Evolutionary conservation across 352 stramenopile species (phyloP).

Genomic region (Salisapilia sapeloensis): DNA sequence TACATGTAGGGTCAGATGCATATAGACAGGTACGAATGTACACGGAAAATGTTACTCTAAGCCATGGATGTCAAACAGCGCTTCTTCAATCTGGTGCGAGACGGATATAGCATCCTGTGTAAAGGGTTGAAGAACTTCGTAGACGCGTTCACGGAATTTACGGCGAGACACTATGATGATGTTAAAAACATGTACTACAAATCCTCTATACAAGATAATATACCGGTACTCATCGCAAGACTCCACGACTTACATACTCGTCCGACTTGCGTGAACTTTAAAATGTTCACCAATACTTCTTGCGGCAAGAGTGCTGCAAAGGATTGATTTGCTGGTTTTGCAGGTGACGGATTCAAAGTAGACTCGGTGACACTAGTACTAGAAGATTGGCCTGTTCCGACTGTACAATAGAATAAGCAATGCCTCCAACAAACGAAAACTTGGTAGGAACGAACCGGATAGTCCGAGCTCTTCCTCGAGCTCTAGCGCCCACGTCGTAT

Average conservation of each 20-base stretch:
- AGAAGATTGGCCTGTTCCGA: no score
- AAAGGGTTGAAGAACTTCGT: slow-evolving; percentile 31
- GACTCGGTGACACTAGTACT: no score
- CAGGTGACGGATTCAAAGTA: no score
- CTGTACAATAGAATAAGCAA: no score
- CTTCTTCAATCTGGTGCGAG: slow-evolving; percentile 32
- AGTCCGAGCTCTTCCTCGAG: slow-evolving; percentile 48
- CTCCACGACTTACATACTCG: slow-evolving; percentile 73
- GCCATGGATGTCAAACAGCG: slow-evolving; percentile 36
- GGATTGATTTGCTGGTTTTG: no score
- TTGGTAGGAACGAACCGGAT: no score
- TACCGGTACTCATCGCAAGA: slow-evolving; percentile 40
- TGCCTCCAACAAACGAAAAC: no score
- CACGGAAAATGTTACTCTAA: slow-evolving; percentile 1
- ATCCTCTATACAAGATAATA: background rate
- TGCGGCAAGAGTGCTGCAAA: no score
- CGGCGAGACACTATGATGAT: slow-evolving; percentile 21
- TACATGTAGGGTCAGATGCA: slow-evolving; percentile 6
- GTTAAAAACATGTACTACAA: background rate
- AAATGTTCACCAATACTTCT: slow-evolving; percentile 53
- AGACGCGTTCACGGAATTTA: slow-evolving; percentile 35
- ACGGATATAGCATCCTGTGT: slow-evolving; percentile 20
- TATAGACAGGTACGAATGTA: background rate
- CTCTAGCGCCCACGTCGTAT: slow-evolving; percentile 42
- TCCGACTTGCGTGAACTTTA: slow-evolving; percentile 50